Percentiles rank a stretch among this genome's conserved stretches.
Evolutionary conservation across 306 rosid species (phyloP).

Genomic region (Malus asiatica): DNA sequence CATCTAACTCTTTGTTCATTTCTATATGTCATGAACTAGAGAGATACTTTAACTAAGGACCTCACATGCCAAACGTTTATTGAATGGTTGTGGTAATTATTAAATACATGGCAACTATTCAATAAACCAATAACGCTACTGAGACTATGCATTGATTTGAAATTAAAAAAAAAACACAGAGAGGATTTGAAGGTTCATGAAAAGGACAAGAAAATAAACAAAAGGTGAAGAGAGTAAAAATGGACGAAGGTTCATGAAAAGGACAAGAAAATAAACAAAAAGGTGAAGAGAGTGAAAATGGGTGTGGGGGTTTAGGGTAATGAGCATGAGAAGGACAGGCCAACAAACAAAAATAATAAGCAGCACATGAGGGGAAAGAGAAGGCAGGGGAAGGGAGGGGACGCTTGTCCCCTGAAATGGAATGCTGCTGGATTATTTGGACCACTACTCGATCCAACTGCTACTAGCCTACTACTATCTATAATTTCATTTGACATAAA

Average conservation of each 20-base stretch:
- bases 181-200: too few relatives aligned
- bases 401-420: neutral
- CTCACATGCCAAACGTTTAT: too few relatives aligned
- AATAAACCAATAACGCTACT: too few relatives aligned
- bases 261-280: neutral
- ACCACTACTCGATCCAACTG: neutral
- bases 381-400: constrained; percentile 9
- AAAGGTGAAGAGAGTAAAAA: neutral
- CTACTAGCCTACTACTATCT: neutral
- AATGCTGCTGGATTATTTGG: neutral
- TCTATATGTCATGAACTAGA: too few relatives aligned
- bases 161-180: too few relatives aligned
- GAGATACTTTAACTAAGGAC: too few relatives aligned
- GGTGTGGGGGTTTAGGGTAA: neutral
- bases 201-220: neutral
- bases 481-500: too few relatives aligned
- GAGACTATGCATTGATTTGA: too few relatives aligned
- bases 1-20: too few relatives aligned
- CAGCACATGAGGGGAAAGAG: constrained; percentile 42
- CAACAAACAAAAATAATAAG: constrained; percentile 47
- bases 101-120: too few relatives aligned
- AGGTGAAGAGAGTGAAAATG: neutral
- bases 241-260: neutral
- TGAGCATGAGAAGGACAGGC: constrained; percentile 39
- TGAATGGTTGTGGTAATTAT: too few relatives aligned